Base-by-base conservation (phyloP, 2,329 filamentous ascomycete species). In the Podosphaera aphanis region DNA sequence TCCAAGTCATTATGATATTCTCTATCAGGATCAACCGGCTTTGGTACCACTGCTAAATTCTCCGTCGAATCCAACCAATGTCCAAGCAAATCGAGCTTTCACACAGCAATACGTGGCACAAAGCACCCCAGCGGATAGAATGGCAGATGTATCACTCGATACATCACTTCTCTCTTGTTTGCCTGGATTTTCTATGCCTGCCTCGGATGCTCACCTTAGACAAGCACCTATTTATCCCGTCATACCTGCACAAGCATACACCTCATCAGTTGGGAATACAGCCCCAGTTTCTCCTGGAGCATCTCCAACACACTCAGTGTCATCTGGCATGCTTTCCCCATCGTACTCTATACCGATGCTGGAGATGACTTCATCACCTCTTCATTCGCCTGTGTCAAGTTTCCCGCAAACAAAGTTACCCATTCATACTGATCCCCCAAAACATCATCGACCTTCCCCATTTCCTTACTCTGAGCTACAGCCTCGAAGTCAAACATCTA, bases 1-100 rank as follows among this genome's bases (percentile, higher is more conserved):
- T 59, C 92, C 66, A 37, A 84, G 83, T 49, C 90, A 95, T 62
- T 98, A 95, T 61, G 90, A 95, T 61, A 77, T 98, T 49, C 70
- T 95, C 29, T 98, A 98, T 66, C 77, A 74, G 58, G 65, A 69
- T 46, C 49, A 53, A 42, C 43, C 50, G 8, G 16, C 23, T 20
- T 29, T 23, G 21, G 21, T 29, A 29, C 13, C 21, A 27, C 35
- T 53, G n/a, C 43, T 46, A 11, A 48, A 51, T n/a, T 43, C 50
- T 38, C 40, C 51, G 49, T 56, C 57, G 43, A 50, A 56, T 16
- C 10, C 25, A 25, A 57, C 61, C 49, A 58, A 55, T 31, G 51
- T 77, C 39, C 70, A 73, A 51, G 68, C 79, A 40, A 65, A 74
- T 53, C 64, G 70, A 20, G 69, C 67, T 2, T 65, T 73, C 48